Percentiles rank a stretch among this genome's conserved stretches.
Evolutionary conservation across 495 filamentous ascomycete genomes (phyloP).

Genomic region (Echria macrotheca): DNA sequence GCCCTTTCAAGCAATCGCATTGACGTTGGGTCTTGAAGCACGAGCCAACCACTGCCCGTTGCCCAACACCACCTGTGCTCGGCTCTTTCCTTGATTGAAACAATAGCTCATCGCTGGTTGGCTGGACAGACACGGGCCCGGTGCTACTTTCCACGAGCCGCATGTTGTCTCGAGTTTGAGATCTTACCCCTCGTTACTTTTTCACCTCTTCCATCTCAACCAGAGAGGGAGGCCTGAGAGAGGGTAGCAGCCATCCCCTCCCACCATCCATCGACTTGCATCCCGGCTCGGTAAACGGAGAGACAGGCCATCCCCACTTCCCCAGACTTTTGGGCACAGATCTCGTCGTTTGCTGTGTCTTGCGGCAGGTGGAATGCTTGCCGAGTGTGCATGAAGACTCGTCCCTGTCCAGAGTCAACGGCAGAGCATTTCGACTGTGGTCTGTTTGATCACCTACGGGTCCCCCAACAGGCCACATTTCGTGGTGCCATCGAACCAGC

Average conservation of each 20-base stretch:
- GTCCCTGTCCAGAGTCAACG: constrained; percentile 15
- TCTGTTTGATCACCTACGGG: constrained; percentile 24
- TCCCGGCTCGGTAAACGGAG: no score
- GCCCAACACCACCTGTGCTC: constrained; percentile 4
- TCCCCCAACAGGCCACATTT: constrained; percentile 9
- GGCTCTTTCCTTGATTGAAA: constrained; percentile 2
- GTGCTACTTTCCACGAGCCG: constrained; percentile 7
- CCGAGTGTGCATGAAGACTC: constrained; percentile 12
- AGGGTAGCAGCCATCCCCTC: no score
- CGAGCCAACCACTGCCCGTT: constrained; percentile 9
- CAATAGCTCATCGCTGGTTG: neutral
- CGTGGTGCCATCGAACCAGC: constrained; percentile 9
- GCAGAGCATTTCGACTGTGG: constrained; percentile 2
- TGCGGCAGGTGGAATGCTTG: neutral
- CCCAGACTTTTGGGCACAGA: constrained; percentile 14
- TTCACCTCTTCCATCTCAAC: neutral
- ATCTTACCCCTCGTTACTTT: constrained; percentile 3
- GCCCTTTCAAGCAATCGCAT: constrained; percentile 9
- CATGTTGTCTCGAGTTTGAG: constrained; percentile 14
- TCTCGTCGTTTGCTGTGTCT: constrained; percentile 4
- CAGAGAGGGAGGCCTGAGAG: no score
- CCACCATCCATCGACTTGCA: no score
- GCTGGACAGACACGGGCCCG: neutral
- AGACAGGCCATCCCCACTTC: constrained; percentile 7
- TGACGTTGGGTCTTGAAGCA: constrained; percentile 1